Evolutionary conservation across 352 stramenopile species (phyloP), one percentile per base, ranked within the genome.

Genomic region (Hyaloperonospora arabidopsidis): DNA sequence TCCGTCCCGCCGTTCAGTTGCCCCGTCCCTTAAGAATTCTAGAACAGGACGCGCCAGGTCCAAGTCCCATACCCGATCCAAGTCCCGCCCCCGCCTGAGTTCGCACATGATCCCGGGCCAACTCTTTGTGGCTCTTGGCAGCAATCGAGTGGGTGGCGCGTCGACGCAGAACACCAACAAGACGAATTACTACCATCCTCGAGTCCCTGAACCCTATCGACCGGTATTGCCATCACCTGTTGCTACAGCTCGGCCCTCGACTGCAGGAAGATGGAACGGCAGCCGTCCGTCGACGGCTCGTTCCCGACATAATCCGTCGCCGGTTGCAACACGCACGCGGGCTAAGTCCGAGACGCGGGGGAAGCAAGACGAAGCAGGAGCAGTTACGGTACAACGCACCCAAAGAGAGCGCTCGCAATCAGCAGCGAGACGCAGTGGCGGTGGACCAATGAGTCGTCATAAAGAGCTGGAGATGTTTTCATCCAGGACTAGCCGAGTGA

Each of bases 91-190:
- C 35, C 35, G 35, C 35, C 2, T 15, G 3, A 15, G 15, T 41
- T 46, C 66, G 21, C 63, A 43, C 39, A 72, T 66, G 21, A 38
- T 36, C 5, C 52, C 60, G 21, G 55, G 61, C 10, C 69, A 83
- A 40, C 52, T 84, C 39, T 75, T 87, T 29, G 68, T 85, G 34
- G 46, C 72, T 12, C 54, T 89, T 1, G 79, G 79, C 10, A 69
- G 65, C 35, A 63, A 68, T 17, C 44, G 52, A 39, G 34, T 39
- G 4, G 28, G 49, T 10, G 53, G 49, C 13, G 45, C 45, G 0
- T 62, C 41, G 14, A 79, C 54, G 19, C 45, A 56, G 23, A 76
- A 74, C 45, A 68, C 58, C 1, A 76, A 78, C 56, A 78, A 73
- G 50, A 60, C 59, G 28, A 71, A 52, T 15, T 76, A 63, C 39